A percentile compares a stretch with the other conserved stretches of the same genome.
Conservation (phyloP, 306 rosid genomes). For the Castanea crenata region DNA sequence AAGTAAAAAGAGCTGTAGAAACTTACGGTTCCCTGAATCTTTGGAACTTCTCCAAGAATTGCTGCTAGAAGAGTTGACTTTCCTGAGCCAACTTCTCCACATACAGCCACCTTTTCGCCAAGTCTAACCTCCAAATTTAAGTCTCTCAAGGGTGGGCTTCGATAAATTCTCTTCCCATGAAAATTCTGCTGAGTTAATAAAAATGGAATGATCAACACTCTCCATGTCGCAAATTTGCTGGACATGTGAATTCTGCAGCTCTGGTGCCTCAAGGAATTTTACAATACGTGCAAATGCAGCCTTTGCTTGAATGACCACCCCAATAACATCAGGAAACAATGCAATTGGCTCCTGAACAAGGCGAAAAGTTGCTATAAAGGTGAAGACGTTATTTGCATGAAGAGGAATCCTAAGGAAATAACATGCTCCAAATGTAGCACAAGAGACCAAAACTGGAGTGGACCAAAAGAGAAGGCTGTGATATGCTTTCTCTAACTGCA, state of each 20-base stretch:
- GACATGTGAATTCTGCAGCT: constrained; percentile 37
- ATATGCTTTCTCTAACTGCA: constrained; percentile 45
- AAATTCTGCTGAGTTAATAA: constrained; percentile 49
- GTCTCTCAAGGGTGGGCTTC: constrained; percentile 54
- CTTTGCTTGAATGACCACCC: constrained; percentile 65
- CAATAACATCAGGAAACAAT: constrained; percentile 55
- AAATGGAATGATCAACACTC: constrained; percentile 25
- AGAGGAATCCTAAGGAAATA: constrained; percentile 59
- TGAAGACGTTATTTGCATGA: constrained; percentile 76
- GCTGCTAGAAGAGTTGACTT: constrained; percentile 76
- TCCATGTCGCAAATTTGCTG: constrained; percentile 14
- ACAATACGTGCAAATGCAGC: constrained; percentile 59
- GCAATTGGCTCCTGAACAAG: constrained; percentile 74
- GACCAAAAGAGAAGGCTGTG: constrained; percentile 56
- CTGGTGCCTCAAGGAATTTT: constrained; percentile 64
- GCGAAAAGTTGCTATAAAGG: constrained; percentile 72
- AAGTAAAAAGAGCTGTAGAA: not conserved
- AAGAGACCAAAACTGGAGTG: constrained; percentile 62
- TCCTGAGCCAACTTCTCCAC: constrained; percentile 91
- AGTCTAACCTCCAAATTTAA: constrained; percentile 46
- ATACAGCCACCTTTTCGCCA: constrained; percentile 67
- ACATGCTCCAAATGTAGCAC: constrained; percentile 68
- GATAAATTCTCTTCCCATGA: constrained; percentile 59
- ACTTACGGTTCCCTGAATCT: constrained; percentile 54
- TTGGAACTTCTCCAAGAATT: constrained; percentile 70